Conservation (phyloP, 1,284 basidiomycete genomes). For the Ustilago esculenta region DNA sequence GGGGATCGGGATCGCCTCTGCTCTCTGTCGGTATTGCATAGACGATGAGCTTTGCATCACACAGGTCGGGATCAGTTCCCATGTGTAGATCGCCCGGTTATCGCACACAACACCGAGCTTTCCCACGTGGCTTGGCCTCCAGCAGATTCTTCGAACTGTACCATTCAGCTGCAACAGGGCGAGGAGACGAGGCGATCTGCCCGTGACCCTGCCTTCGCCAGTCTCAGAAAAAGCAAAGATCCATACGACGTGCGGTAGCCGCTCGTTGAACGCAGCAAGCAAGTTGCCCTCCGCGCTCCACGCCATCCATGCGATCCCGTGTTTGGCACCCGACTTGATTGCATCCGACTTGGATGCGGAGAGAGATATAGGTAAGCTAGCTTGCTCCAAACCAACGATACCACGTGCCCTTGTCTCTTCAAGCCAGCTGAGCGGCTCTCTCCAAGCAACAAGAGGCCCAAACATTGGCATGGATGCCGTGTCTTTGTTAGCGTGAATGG, state of each 20-base stretch:
- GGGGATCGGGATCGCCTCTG: constrained; percentile 50
- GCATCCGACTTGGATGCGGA: constrained; percentile 27
- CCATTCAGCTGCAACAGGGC: constrained; percentile 75
- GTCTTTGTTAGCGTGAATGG: constrained; percentile 16
- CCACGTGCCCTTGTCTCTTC: constrained; percentile 61
- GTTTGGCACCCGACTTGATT: constrained; percentile 25
- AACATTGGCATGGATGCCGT: constrained; percentile 9
- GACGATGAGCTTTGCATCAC: background rate
- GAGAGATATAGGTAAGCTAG: constrained; percentile 42
- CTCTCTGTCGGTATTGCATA: constrained; percentile 26
- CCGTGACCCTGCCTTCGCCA: constrained; percentile 66
- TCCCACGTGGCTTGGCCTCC: constrained; percentile 78
- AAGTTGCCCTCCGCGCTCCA: constrained; percentile 53
- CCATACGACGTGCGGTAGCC: constrained; percentile 73
- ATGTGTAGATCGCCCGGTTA: constrained; percentile 76
- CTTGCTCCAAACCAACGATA: constrained; percentile 56
- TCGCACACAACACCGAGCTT: constrained; percentile 77
- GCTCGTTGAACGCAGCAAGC: constrained; percentile 67
- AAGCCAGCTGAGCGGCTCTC: constrained; percentile 60
- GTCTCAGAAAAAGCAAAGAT: constrained; percentile 75
- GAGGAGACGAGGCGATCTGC: constrained; percentile 72
- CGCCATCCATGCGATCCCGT: constrained; percentile 45
- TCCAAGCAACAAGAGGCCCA: constrained; percentile 51
- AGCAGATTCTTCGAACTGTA: constrained; percentile 74
- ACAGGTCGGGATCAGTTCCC: constrained; percentile 71